Evolutionary conservation across 768 basidiomycete species (phyloP), one percentile per base, ranked within the genome.

Genomic region (Pleurotus tuber-regium): DNA sequence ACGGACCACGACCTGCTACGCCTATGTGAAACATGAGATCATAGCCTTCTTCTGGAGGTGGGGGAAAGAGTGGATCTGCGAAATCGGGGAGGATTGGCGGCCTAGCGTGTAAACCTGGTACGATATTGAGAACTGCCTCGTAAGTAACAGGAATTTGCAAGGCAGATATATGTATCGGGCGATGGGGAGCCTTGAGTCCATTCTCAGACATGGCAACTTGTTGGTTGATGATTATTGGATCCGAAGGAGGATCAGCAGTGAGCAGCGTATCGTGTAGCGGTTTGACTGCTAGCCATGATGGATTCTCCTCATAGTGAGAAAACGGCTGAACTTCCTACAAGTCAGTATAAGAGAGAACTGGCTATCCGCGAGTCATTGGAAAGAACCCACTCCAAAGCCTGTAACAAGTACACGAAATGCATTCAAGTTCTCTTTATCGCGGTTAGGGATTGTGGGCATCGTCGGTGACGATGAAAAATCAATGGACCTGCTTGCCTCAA

Each of bases 1-100:
- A 59, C 0, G 79, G 75, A 0, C 86, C 86, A 10, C 82, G 74
- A 12, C 81, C 79, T 4, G 83, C 85, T 16, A 84, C 80, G 3
- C 86, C 86, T 24, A 88, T 73, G 58, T 88, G 86, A 58, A 87
- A 78, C 48, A 87, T 77, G 58, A 88, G 79, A 60, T 87, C 86
- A 58, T 82, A 87, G 10, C 82, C 83, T 44, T 67, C 68, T 16
- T 65, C 62, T 19, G 78, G 77, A 1, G 76, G 66, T 21, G 74
- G 55, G 21, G 75, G 63, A 24, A 68, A 69, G 2, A 61, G 59
- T 11, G 59, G 43, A 14, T 63, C 60, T 4, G 66, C 66, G n/a
- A 71, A 64, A 4, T 66, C 63, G 3, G 75, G 70, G 0, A 73
- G 60, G 16, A 78, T 70, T 6, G 86, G 86, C 1, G 86, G 86